Base-by-base conservation (phyloP, 2,329 filamentous ascomycete genomes). In the Byssochlamys sp. region DNA sequence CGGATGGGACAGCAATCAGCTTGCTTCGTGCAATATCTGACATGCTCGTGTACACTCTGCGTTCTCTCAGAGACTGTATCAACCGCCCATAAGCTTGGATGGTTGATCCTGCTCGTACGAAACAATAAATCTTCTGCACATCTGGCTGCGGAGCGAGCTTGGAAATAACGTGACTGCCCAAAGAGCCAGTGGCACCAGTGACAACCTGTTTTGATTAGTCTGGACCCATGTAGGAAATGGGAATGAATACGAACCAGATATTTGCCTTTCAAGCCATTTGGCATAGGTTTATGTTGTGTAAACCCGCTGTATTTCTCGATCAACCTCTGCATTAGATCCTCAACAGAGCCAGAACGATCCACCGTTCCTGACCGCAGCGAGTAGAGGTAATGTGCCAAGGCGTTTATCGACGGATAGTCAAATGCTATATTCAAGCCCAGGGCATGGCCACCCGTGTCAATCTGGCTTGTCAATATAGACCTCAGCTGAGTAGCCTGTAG, bases 171-270 rank as follows among this genome's bases (percentile, higher is more conserved):
- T 86, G 84, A 0, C 82, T 77, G 1, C 86, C 86, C 0, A 88
- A 74, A 1, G 84, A 85, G 0, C 86, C 86, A 0, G 86, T 88
- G 0, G 81, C 80, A 1, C 86, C 86, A 0, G 85, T 88, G 2
- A 88, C 67, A 1, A 84, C 69, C 67, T 61, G 61, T 55, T 62
- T 59, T 26, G 57, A 56, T 25, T 58, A 52, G 29, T 60, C 56
- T 11, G 57, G 50, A 31, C 11, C 10, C 19, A 54, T 60, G 31
- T 52, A 24, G 33, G 24, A 49, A 52, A 24, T n/a, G 2, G 14
- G 26, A 35, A 45, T 31, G 14, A 24, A 49, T 5, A 53, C 52
- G 53, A 56, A 69, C 65, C 27, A 72, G 61, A 48, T 68, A 68
- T 58, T 58, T 61, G 3, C 67, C 64, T 11, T 55, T 53, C 3